Base-by-base conservation (phyloP, 1,284 basidiomycete species). In the Ceratobasidium sp. region DNA sequence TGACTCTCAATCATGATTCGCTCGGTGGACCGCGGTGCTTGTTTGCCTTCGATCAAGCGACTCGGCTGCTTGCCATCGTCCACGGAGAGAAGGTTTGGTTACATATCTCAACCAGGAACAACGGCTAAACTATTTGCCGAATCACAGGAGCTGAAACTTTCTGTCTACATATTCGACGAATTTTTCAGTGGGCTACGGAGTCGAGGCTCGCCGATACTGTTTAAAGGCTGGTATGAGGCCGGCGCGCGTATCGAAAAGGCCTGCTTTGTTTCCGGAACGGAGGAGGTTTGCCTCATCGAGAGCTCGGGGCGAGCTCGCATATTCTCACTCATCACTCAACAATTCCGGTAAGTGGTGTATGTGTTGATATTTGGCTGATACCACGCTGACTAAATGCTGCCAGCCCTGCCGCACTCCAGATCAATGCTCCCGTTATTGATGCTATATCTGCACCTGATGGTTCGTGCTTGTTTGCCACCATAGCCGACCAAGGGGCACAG, bases 281-380 rank as follows among this genome's bases (percentile, higher is more conserved):
- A 80, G 14, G 77, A 80, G 27, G 38, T 80, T 10, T 70, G 74
- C 35, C 50, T 80, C 18, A 48, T 79, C 33, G 78, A 80, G 23
- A 69, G 27, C 5, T 65, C 79, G n/a, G 78, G 78, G 1, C 76
- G 57, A 20, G 67, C 64, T n/a, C 54, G 79, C 10, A 80, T 80
- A 30, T 79, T 76, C 50, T 78, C 77, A 12, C 35, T 79, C 2
- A 67, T 79, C 10, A 62, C 66, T 12, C 62, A 78, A 48, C 69
- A 77, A 12, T 81, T 78, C 57, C 66, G 79, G 80, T 80, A 35
- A n/a, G 79, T 33, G 52, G 20, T 33, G 4, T 64, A n/a, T 54
- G 46, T 23, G 33, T 23, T n/a, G 8, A 14, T 30, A 50, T 20
- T 18, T 35, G 41, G 12, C 12, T 35, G 23, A 4, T 18, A 33